phyloP scores from a whole-genome alignment of 1,284 basidiomycete species.

The Xanthoconium separans region DNA sequence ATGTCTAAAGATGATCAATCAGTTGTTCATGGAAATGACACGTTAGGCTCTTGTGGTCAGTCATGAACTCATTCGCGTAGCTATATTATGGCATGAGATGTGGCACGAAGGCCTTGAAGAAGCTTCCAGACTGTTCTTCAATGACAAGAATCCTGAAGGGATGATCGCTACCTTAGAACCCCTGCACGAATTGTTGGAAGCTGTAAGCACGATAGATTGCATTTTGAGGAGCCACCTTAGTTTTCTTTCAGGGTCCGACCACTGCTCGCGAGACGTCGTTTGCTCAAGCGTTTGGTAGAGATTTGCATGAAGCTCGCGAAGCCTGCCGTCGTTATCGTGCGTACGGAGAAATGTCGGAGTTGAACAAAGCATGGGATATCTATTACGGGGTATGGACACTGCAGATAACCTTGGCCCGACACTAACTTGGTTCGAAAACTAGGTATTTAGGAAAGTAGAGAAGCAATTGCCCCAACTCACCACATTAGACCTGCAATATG shows the following conservation, averaged over 20 bases:
- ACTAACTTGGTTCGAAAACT: slow-evolving; percentile 9
- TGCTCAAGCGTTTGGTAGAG: slow-evolving; percentile 91
- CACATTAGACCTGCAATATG: slow-evolving; percentile 95
- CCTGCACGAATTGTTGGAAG: slow-evolving; percentile 91
- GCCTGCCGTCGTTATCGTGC: slow-evolving; percentile 86
- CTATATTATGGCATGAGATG: slow-evolving; percentile 98
- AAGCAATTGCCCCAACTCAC: slow-evolving; percentile 91
- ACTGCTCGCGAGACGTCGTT: slow-evolving; percentile 97
- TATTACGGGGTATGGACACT: slow-evolving; percentile 75
- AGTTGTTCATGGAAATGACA: slow-evolving; percentile 2
- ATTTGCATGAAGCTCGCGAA: slow-evolving; percentile 92
- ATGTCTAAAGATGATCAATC: not conserved
- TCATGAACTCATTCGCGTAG: slow-evolving; percentile 94
- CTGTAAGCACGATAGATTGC: slow-evolving; percentile 48
- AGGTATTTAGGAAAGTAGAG: slow-evolving; percentile 97
- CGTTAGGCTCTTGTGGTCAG: slow-evolving; percentile 86
- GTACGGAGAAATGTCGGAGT: slow-evolving; percentile 85
- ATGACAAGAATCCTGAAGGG: slow-evolving; percentile 97
- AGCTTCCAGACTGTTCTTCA: slow-evolving; percentile 96
- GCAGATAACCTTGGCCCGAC: slow-evolving; percentile 3
- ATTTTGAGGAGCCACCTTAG: not conserved
- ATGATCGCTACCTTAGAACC: slow-evolving; percentile 97
- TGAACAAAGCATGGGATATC: slow-evolving; percentile 99
- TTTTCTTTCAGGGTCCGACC: slow-evolving; percentile 71
- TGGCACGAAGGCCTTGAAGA: slow-evolving; percentile 99